Conservation (phyloP, 73 alveolate genomes). For the Tetrahymena malaccensis region DNA sequence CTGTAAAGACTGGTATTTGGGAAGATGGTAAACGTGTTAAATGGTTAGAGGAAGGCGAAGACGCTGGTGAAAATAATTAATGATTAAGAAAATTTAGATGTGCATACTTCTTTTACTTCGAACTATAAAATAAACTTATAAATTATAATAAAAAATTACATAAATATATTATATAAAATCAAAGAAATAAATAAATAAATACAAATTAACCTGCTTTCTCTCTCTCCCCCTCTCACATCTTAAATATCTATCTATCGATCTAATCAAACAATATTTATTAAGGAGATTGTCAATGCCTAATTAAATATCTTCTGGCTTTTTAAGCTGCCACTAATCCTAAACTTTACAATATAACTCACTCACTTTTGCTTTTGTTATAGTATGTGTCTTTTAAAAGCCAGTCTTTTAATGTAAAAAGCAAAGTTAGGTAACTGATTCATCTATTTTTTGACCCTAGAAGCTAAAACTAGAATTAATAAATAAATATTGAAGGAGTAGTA, state of each 20-base stretch:
- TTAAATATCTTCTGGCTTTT: not conserved
- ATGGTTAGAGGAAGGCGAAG: conserved; percentile 30
- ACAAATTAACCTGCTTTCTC: not conserved
- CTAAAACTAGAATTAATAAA: too few species aligned
- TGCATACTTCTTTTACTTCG: not conserved
- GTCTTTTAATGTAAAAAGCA: not conserved
- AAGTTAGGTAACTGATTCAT: not conserved
- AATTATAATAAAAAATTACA: too few species aligned
- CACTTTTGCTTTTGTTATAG: not conserved
- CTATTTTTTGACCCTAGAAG: not conserved
- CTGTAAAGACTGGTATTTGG: conserved; percentile 48
- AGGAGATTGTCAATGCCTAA: not conserved
- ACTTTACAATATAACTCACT: too few species aligned
- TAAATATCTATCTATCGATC: not conserved
- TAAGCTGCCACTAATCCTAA: not conserved
- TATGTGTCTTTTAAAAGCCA: not conserved
- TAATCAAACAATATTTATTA: not conserved
- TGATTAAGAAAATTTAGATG: not conserved
- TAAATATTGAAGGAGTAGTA: not conserved
- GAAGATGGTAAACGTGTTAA: conserved; percentile 49
- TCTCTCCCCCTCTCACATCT: not conserved
- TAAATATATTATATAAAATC: too few species aligned
- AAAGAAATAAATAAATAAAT: too few species aligned
- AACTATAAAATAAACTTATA: not conserved
- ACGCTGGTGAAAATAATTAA: not conserved